Evolutionary conservation across 306 rosid genomes (phyloP), one percentile per base, ranked within the genome.

Genomic region (Lathyrus tuberosus): DNA sequence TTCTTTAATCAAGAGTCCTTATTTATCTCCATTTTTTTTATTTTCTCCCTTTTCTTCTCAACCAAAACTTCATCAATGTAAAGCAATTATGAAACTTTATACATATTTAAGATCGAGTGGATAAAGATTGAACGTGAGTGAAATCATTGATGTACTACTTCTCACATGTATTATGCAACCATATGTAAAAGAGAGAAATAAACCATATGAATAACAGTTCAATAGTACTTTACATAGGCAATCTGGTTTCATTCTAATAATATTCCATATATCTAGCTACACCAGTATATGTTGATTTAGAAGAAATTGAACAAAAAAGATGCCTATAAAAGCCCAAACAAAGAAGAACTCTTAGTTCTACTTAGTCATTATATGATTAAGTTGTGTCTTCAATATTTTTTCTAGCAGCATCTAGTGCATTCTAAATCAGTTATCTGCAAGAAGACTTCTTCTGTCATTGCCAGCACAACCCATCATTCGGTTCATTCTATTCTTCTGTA

Each of bases 401-500:
- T 38, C 68, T 62, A 30, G 38, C 42, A 48, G 30, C 41, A 48
- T 52, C 42, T 67, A 30, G 17, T 26, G 24, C 12, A 14, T 46
- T 22, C 40, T 35, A 35, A 24, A 37, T 5, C 43, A 79, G 2
- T 66, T 20, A 2, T 62, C 58, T 40, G 79, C 8, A 20, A 64
- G 67, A 79, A 62, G 76, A 28, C 22, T 65, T 62, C 30, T 71
- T 79, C 87, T 78, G 35, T 81, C 82, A 5, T 17, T 61, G 18
- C 83, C 86, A 10, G 74, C 1, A 10, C 78, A 78, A 0, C 5
- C 16, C 40, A 85, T 75, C 33, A 80, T 57, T 33, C 70, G 53
- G 59, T 91, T 70, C 52, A 41, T 33, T 48, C 38, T 5, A 53
- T 65, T 59, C 54, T n/a, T 62, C 10, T 22, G 43, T 8, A 86